Conservation (phyloP, 495 filamentous ascomycete genomes). For the Penicillium fimorum region DNA sequence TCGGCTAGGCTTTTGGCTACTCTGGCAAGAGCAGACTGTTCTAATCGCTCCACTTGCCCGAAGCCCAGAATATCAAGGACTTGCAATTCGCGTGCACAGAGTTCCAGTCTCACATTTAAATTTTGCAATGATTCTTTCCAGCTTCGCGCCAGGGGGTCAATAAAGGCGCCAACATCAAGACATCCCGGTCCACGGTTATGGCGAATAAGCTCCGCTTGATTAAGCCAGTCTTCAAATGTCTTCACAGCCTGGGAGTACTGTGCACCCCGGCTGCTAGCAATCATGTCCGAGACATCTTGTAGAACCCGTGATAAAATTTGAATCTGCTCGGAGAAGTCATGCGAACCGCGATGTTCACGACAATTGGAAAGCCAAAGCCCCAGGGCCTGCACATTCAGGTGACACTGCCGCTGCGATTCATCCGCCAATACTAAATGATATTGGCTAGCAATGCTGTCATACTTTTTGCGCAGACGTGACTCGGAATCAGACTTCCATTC, state of each 20-base stretch:
- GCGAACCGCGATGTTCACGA: conserved; percentile 27
- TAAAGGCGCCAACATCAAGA: conserved; percentile 27
- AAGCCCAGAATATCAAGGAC: conserved; percentile 39
- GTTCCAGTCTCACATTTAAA: conserved; percentile 40
- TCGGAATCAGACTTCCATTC: conserved; percentile 41
- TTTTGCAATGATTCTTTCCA: conserved; percentile 45
- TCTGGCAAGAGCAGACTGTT: conserved; percentile 37
- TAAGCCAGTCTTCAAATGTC: conserved; percentile 48
- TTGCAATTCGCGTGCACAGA: conserved; percentile 39
- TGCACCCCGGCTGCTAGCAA: conserved; percentile 24
- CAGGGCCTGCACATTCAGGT: conserved; percentile 42
- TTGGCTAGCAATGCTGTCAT: conserved; percentile 36
- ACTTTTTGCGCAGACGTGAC: conserved; percentile 36
- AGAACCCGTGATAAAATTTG: conserved; percentile 43
- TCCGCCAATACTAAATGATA: conserved; percentile 35
- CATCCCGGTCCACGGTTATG: conserved; percentile 21
- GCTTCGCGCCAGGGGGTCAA: conserved; percentile 41
- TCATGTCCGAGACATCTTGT: conserved; percentile 42
- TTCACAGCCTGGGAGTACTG: conserved; percentile 34
- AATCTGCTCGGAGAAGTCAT: conserved; percentile 41
- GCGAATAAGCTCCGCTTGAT: conserved; percentile 33
- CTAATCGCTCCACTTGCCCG: conserved; percentile 30
- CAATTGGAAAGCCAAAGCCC: conserved; percentile 39
- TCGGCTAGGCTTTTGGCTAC: conserved; percentile 32
- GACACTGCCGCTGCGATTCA: conserved; percentile 40